Evolutionary conservation across 1,284 basidiomycete species (phyloP), one percentile per base, ranked within the genome.

Genomic region (Rhodofomes roseus): DNA sequence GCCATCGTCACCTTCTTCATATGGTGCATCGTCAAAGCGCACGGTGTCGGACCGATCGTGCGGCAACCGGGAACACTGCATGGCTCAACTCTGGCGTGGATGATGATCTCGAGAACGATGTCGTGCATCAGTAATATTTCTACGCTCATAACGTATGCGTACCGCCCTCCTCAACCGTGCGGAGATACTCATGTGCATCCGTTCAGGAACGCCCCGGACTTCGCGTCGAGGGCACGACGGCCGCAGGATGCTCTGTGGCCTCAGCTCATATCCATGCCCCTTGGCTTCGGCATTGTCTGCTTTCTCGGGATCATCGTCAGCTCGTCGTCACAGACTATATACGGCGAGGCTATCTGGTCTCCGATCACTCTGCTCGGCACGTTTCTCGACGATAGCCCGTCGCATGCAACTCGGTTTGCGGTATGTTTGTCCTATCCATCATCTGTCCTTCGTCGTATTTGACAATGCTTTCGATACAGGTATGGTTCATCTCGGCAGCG

Each of bases 251-350:
- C 89, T 6, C 74, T 90, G 25, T 81, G 81, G 71, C 89, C 92
- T 20, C 92, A 93, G 71, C 76, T 87, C 56, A 73, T 92, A 62
- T 81, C 90, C 0, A 81, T 94, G 37, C 93, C 93, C 0, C 64
- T 93, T 48, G 83, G 85, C 0, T 93, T 93, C 73, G 86, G 84
- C 34, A 73, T 94, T 62, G 90, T 92, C 60, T 88, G 86, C 64
- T 89, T 95, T 76, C 79, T 95, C 60, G 93, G 92, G 5, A 90
- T 95, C 70, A 86, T 93, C 54, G 92, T 95, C 64, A 87, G 88
- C 54, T 92, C 89, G 1, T 87, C 88, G 7, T 89, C 87, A 18
- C 77, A 84, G 60, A 81, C 86, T 18, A 87, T 94, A 64, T 94
- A 89, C 66, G 90, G 89, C 25, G 82, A 86, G 64, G 82, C 85